These are phyloP conservation scores for Hyaloraphidium curvatum DNA, from an alignment of 192 early-diverging fungal genomes.

Conservation along the genomic window DNA sequence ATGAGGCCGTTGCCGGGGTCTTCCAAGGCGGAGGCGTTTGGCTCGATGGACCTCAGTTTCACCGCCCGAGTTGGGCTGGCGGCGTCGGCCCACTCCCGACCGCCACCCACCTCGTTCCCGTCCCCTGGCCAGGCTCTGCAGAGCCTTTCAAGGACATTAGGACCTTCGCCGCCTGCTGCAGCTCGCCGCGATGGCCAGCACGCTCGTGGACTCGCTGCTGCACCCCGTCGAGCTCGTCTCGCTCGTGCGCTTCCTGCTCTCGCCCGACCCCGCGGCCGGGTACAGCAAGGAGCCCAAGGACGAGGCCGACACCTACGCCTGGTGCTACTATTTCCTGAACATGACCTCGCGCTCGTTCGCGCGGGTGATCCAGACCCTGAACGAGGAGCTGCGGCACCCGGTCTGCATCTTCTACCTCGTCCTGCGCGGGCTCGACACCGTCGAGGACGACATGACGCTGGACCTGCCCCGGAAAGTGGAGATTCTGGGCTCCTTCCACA, in stretches of 20 bases:
- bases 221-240: constrained; percentile 77
- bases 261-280: not conserved
- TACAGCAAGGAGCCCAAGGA: constrained; percentile 10
- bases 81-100: no score
- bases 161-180: no score
- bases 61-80: no score
- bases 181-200: constrained; percentile 27
- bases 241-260: constrained; percentile 28
- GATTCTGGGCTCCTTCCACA: constrained; percentile 61
- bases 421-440: constrained; percentile 87
- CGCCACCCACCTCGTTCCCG: no score
- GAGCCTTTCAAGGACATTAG: no score
- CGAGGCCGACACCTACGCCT: constrained; percentile 28
- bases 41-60: no score
- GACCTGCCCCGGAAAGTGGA: constrained; percentile 49
- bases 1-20: no score
- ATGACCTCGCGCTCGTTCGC: constrained; percentile 92
- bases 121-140: no score
- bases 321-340: constrained; percentile 80
- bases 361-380: constrained; percentile 76
- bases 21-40: no score
- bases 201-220: constrained; percentile 41
- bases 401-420: constrained; percentile 93
- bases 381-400: constrained; percentile 34
- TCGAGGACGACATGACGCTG: constrained; percentile 98